Percentiles rank a stretch among this genome's conserved stretches.
Conservation (phyloP, 2,329 filamentous ascomycete genomes). For the Fusarium solani-melongenae region DNA sequence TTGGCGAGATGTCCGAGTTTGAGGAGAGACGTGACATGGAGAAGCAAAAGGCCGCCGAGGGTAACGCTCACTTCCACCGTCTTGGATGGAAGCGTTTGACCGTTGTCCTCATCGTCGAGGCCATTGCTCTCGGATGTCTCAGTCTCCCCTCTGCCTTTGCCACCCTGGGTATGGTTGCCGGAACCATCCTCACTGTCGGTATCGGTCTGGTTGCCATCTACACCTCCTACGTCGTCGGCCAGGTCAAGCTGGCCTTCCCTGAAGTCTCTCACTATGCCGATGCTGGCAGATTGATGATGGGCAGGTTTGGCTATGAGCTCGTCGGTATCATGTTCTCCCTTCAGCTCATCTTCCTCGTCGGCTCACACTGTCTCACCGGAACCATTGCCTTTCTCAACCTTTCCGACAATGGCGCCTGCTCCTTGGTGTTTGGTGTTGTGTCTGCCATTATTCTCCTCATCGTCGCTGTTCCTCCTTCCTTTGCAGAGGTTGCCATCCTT, state of each 20-base stretch:
- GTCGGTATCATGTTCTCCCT: slow-evolving; percentile 70
- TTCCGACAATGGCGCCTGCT: slow-evolving; percentile 64
- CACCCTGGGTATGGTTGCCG: slow-evolving; percentile 64
- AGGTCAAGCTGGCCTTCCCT: slow-evolving; percentile 63
- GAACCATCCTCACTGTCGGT: slow-evolving; percentile 55
- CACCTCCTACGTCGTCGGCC: slow-evolving; percentile 59
- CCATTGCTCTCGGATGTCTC: slow-evolving; percentile 65
- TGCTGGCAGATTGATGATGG: slow-evolving; percentile 71
- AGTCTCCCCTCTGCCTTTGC: slow-evolving; percentile 64
- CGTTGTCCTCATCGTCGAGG: slow-evolving; percentile 66
- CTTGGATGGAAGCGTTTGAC: slow-evolving; percentile 69
- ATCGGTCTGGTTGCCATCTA: slow-evolving; percentile 60
- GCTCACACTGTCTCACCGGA: slow-evolving; percentile 78
- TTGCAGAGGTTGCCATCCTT: slow-evolving; percentile 60
- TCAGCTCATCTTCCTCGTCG: slow-evolving; percentile 76
- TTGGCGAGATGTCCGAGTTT: slow-evolving; percentile 53
- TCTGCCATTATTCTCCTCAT: slow-evolving; percentile 59
- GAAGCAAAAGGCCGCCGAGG: slow-evolving; percentile 58
- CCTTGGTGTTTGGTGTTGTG: slow-evolving; percentile 57
- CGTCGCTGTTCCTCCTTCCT: slow-evolving; percentile 60
- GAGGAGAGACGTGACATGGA: slow-evolving; percentile 55
- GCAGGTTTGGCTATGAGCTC: slow-evolving; percentile 69
- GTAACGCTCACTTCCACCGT: slow-evolving; percentile 61
- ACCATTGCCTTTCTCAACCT: slow-evolving; percentile 75
- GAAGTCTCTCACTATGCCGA: slow-evolving; percentile 75